phyloP scores from a whole-genome alignment of 2,329 filamentous ascomycete species.

The Exophiala xenobiotica region DNA sequence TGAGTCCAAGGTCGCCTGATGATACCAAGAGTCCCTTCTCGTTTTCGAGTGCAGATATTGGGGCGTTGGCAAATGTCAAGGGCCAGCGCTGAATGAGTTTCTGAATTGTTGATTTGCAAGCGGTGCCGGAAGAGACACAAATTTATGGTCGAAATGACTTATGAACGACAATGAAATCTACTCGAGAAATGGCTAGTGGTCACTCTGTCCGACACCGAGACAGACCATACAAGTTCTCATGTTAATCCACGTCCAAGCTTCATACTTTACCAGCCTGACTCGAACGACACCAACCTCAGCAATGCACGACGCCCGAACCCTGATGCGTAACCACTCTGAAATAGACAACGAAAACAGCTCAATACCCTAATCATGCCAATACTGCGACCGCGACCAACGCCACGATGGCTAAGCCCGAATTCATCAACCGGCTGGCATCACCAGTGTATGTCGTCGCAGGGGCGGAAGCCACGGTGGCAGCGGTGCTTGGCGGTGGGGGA shows the following conservation, averaged over 20 bases:
- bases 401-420: constrained; percentile 15
- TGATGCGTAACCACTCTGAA: no score
- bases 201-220: background rate
- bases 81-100: constrained; percentile 22
- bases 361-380: constrained; percentile 8
- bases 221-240: constrained; percentile 7
- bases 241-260: background rate
- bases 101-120: no score
- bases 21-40: constrained; percentile 81
- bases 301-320: no score
- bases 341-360: no score
- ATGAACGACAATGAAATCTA: constrained; percentile 13
- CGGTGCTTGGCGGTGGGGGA: constrained; percentile 10
- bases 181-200: constrained; percentile 11
- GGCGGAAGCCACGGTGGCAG: constrained; percentile 6
- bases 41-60: constrained; percentile 47
- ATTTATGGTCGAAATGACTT: constrained; percentile 11
- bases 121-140: no score
- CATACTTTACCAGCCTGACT: no score
- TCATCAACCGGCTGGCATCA: constrained; percentile 14
- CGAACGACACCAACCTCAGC: no score
- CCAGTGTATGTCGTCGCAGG: constrained; percentile 17
- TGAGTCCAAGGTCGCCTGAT: constrained; percentile 83
- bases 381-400: constrained; percentile 16
- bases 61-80: constrained; percentile 31